Percentiles rank a stretch among this genome's conserved stretches.
These are phyloP conservation scores for Kwoniella heveanensis DNA, from an alignment of 768 basidiomycete genomes.

Conservation along the genomic window DNA sequence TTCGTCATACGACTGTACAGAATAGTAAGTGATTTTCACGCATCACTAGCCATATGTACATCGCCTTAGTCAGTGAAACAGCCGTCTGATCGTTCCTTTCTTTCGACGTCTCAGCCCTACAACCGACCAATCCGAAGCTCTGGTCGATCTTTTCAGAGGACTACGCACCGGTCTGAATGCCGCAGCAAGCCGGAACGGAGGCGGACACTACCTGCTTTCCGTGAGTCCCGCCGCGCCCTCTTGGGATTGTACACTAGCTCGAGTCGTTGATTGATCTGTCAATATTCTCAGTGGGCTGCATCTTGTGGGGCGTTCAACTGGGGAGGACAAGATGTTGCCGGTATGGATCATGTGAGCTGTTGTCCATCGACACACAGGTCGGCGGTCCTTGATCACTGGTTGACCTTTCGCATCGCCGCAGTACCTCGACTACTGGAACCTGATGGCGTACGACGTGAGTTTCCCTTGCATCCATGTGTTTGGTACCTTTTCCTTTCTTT, in stretches of 20 bases:
- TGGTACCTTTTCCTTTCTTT: background rate
- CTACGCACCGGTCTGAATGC: background rate
- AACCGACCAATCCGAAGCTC: background rate
- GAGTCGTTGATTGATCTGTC: background rate
- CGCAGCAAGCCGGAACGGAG: constrained; percentile 5
- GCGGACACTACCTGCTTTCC: constrained; percentile 13
- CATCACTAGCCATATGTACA: background rate
- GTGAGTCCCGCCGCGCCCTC: constrained; percentile 9
- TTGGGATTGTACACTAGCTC: too few species aligned
- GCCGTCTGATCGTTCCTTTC: too few species aligned
- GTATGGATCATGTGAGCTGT: constrained; percentile 69
- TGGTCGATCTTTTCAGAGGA: constrained; percentile 11
- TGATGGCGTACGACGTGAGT: constrained; percentile 67
- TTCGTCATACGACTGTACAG: too few species aligned
- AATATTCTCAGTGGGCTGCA: constrained; percentile 74
- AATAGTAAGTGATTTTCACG: constrained; percentile 27
- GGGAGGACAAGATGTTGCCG: constrained; percentile 70
- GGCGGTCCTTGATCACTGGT: too few species aligned
- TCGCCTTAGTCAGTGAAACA: too few species aligned
- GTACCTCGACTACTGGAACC: constrained; percentile 91
- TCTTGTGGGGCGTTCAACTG: constrained; percentile 89
- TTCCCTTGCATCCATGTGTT: background rate
- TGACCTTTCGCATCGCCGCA: too few species aligned
- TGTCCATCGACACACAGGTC: too few species aligned
- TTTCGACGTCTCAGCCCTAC: too few species aligned